Conservation (phyloP, 2,329 filamentous ascomycete genomes). For the Zarea fungicola region DNA sequence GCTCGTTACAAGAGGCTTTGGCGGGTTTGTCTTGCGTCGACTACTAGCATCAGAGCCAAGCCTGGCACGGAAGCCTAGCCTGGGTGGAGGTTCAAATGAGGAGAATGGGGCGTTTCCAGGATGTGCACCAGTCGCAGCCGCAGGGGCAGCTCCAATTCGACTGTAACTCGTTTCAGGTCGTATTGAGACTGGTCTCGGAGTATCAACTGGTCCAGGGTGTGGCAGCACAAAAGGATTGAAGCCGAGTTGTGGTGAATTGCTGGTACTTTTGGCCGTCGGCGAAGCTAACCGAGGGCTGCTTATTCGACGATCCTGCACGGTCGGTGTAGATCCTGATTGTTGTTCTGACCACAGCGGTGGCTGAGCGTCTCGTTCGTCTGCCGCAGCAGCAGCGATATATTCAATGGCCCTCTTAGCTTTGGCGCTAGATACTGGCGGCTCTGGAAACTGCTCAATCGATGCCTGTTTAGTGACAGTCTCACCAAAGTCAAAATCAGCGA, state of each 20-base stretch:
- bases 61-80: conserved; percentile 11
- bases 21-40: conserved; percentile 4
- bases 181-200: background rate
- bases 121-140: conserved; percentile 5
- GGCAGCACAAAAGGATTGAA: background rate
- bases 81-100: conserved; percentile 1
- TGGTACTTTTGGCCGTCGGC: background rate
- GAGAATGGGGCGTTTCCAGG: background rate
- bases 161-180: conserved; percentile 11
- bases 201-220: background rate
- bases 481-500: conserved; percentile 35
- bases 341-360: background rate
- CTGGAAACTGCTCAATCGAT: conserved; percentile 8
- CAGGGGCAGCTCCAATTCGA: background rate
- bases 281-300: background rate
- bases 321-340: background rate
- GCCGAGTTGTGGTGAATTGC: background rate
- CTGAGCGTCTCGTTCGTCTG: background rate
- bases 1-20: conserved; percentile 1
- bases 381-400: background rate
- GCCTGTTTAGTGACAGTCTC: conserved; percentile 22
- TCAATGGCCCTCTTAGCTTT: background rate
- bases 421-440: background rate
- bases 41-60: conserved; percentile 10
- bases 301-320: background rate